Base-by-base conservation (phyloP, 2,329 filamentous ascomycete genomes). In the Aspergillus flavus region DNA sequence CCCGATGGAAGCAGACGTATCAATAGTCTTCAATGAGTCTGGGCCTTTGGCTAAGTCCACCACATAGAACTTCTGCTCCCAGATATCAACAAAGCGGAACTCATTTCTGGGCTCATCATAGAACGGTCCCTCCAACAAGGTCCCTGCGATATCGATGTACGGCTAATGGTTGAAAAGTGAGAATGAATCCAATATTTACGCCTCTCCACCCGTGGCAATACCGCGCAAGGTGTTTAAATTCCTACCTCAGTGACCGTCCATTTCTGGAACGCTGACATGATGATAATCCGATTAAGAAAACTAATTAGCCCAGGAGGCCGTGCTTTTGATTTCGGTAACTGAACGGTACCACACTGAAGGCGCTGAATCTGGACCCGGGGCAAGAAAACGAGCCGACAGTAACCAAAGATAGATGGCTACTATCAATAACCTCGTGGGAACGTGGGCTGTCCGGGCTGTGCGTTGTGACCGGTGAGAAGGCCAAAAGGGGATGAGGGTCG, bases 1-100 rank as follows among this genome's bases (percentile, higher is more conserved):
- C 81, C 85, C 85, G 66, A 89, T 82, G 32, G 84, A 82, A 66
- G 81, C 81, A 54, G 83, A 80, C 10, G 91, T 89, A 67, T 87
- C 83, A 64, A 91, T 76, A 59, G 81, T 75, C 67, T 77, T 79
- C 74, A 85, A 75, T 43, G 90, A 91, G 5, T 80, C 79, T 19
- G 87, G 86, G 0, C 89, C 91, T 63, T 85, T 80, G 55, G 78
- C 74, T 28, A 96, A 82, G 70, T 92, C 85, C 64, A 95, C 84
- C 55, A 85, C 84, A 80, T 95, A 90, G 53, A 97, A 74, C 65
- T 88, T 87, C 74, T 91, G 86, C 74, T 90, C 87, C 76, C 89
- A 90, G 78, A 97, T 94, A 78, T 97, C 94, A 53, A 81, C 69
- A 61, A 80, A 81, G 48, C 79, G 79, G 45, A 81, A 74, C 66